Conservation (phyloP, 352 stramenopile genomes). For the Pythium insidiosum region DNA sequence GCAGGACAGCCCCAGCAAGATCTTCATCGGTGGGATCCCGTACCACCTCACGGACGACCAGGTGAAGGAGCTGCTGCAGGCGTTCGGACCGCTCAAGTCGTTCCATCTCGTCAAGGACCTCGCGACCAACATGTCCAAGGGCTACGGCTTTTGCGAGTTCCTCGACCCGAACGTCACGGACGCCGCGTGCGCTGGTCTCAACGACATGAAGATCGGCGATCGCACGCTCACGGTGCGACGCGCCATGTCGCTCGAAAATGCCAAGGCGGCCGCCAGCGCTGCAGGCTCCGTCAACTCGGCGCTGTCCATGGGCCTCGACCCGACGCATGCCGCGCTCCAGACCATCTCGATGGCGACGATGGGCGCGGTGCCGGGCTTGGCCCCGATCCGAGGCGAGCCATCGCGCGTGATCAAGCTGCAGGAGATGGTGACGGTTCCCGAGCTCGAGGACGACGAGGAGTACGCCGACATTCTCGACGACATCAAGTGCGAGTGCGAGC, state of each 20-base stretch:
- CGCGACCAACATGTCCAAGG: constrained; percentile 89
- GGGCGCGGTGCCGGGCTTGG: constrained; percentile 34
- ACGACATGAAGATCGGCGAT: constrained; percentile 93
- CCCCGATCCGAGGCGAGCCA: too few species aligned
- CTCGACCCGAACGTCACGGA: constrained; percentile 87
- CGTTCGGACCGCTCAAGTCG: constrained; percentile 91
- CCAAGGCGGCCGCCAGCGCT: constrained; percentile 52
- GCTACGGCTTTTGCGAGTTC: constrained; percentile 98
- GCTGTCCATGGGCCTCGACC: constrained; percentile 57
- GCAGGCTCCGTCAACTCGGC: constrained; percentile 62
- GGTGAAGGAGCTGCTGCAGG: constrained; percentile 91
- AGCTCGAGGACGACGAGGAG: constrained; percentile 93
- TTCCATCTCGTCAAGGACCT: constrained; percentile 97
- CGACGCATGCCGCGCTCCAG: constrained; percentile 56
- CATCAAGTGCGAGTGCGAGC: constrained; percentile 94
- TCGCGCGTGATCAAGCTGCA: constrained; percentile 91
- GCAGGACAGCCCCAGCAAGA: constrained; percentile 95
- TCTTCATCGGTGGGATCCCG: constrained; percentile 97
- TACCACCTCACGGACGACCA: constrained; percentile 96
- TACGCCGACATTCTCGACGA: constrained; percentile 95
- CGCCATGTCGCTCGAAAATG: constrained; percentile 75
- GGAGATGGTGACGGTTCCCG: constrained; percentile 97
- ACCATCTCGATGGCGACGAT: constrained; percentile 53
- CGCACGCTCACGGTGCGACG: constrained; percentile 87
- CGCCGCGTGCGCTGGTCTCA: constrained; percentile 90